Evolutionary conservation across 805 yeast genomes (phyloP).

Genomic region (Cyberlindnera samutprakarnensis): DNA sequence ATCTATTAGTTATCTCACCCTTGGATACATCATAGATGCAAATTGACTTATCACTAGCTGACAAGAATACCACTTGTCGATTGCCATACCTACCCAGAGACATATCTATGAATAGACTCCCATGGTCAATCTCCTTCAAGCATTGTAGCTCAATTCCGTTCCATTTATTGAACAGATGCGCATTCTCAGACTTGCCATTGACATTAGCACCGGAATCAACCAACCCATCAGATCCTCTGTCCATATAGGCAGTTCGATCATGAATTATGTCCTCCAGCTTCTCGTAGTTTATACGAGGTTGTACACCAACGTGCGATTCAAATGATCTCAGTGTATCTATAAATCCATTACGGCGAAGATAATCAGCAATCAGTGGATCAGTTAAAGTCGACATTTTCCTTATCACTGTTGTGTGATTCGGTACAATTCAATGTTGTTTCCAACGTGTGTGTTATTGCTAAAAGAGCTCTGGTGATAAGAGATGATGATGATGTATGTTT

Average conservation of each 20-base stretch:
- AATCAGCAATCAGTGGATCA: constrained; percentile 47
- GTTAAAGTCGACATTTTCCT: constrained; percentile 8
- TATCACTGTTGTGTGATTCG: too few species aligned
- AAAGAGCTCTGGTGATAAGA: too few species aligned
- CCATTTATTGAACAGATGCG: neutral
- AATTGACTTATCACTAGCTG: constrained; percentile 14
- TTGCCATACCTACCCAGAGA: constrained; percentile 16
- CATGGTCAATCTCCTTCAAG: neutral
- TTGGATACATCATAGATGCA: constrained; percentile 12
- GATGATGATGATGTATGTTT: too few species aligned
- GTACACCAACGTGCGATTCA: constrained; percentile 20
- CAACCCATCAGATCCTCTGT: constrained; percentile 5
- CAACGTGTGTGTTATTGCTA: too few species aligned
- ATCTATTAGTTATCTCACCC: constrained; percentile 2
- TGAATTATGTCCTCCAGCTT: constrained; percentile 31
- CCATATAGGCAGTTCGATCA: constrained; percentile 29
- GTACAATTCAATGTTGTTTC: too few species aligned
- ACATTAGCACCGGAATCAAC: constrained; percentile 1
- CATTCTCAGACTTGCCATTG: neutral
- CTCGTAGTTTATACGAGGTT: constrained; percentile 19
- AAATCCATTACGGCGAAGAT: constrained; percentile 42
- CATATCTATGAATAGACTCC: constrained; percentile 17
- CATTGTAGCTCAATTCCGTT: neutral
- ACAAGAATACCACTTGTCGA: constrained; percentile 6
- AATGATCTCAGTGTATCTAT: constrained; percentile 39